Base-by-base conservation (phyloP, 2,329 filamentous ascomycete genomes). In the Pyrenophora tritici-repentis region DNA sequence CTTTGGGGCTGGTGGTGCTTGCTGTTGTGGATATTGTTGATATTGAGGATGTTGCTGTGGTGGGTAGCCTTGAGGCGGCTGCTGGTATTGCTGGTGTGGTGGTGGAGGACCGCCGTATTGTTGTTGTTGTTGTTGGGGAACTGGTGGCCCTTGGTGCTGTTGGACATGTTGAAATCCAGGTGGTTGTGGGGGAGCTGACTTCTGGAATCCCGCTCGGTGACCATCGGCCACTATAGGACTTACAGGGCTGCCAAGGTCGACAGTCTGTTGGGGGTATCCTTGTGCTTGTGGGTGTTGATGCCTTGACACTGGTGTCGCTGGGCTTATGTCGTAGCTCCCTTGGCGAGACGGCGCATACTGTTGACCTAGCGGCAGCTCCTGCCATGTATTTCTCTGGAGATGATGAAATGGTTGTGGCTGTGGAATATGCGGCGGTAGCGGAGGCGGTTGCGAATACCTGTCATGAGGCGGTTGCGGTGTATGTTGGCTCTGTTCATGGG, bases 141-240 rank as follows among this genome's bases (percentile, higher is more conserved):
- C 33, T 9, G 34, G 56, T 14, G 53, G 55, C 29, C 45, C 59
- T 38, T 59, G 54, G 33, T 61, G 54, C 13, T 62, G 66, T 16
- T 58, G 62, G 7, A 38, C 20, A 17, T 52, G 58, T 35, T 58
- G 49, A 35, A 56, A 57, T 12, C 44, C 42, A 10, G 54, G 56
- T 34, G 54, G 60, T 31, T 58, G 59, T 22, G 50, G 43, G 20
- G 61, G 63, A 9, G 56, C 50, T 22, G 60, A 58, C 22, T 59
- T 53, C 33, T 62, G 57, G 50, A 67, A 66, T 41, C 58, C 42
- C 22, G 50, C 53, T 8, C 55, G 56, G 31, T 66, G 67, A 20
- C 61, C 51, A 16, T 70, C 66, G 5, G 71, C 67, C 9, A 62
- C 66, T 24, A 73, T 66, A 3, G 73, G 72, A 42, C 72, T 75